Base-by-base conservation (phyloP, 495 filamentous ascomycete genomes). In the Choiromyces venosus region DNA sequence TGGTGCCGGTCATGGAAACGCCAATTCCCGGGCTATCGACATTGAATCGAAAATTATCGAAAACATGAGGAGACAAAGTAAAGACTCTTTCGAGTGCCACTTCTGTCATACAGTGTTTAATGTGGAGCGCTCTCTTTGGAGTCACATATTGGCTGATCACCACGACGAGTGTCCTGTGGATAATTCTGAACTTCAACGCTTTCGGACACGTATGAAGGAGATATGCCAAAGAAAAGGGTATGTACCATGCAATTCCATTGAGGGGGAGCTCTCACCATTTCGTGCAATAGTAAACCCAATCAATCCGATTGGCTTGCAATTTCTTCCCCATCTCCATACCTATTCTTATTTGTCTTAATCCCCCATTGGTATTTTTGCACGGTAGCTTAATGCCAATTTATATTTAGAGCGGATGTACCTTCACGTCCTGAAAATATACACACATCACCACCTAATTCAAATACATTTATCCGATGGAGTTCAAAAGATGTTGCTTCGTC, bases 191-290 rank as follows among this genome's bases (percentile, higher is more conserved):
- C 42, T 42, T 35, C 68, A 61, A 19, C 33, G 33, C 8, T 56
- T 56, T 9, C 68, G 44, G 40, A 52, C 37, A 14, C 40, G 37
- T 8, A 70, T 56, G 40, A 56, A 56, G 16, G 74, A 76, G 19
- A 68, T 68, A 42, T 67, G 73, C 67, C 74, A 73, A 56, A 70
- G 42, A 65, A 69, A 69, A 69, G 52, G 52, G 52, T 61, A 33
- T 12, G 52, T 61, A 7, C 52, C 29, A 61, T 33, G 25, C 25
- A 29, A 12, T 61, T 25, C 25, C 52, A 16, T 61, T 12, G 46
- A 10, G 42, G 7, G 7, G 25, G 52, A 16, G 52, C 44, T 52
- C 25, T 52, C 21, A 21, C 42, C 1, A 7, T 5, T 46, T n/a
- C n/a, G 52, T 29, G 25, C 25, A 18, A 33, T 16, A 61, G 25